Evolutionary conservation across 1,284 basidiomycete genomes (phyloP).

Genomic region (Irpex rosettiformis): DNA sequence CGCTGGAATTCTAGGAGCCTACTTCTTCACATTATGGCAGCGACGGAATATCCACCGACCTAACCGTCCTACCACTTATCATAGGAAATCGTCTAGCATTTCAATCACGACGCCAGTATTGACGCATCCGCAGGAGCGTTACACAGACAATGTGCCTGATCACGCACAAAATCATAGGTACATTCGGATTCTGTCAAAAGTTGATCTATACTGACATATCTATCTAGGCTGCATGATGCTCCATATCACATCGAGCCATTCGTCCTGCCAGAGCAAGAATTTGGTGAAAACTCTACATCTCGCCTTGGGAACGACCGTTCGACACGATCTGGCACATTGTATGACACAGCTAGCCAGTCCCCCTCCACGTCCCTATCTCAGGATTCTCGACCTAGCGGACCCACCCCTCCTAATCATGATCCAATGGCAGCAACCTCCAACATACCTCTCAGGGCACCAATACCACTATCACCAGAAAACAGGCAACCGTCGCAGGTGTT

Average conservation of each 20-base stretch:
- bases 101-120: conserved; percentile 14
- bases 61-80: conserved; percentile 2
- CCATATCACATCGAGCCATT: conserved; percentile 47
- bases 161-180: not conserved
- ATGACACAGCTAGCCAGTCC: not conserved
- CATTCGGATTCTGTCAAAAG: not conserved
- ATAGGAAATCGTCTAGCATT: conserved; percentile 10
- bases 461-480: conserved; percentile 4
- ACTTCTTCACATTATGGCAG: conserved; percentile 32
- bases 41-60: not conserved
- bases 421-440: not conserved
- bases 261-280: conserved; percentile 31
- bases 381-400: conserved; percentile 1
- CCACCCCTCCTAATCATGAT: not conserved
- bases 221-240: conserved; percentile 12
- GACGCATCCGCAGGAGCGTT: conserved; percentile 7
- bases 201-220: not conserved
- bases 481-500: conserved; percentile 40
- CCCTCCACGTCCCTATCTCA: conserved; percentile 1
- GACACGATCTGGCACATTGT: not conserved
- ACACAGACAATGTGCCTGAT: conserved; percentile 3
- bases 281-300: conserved; percentile 5
- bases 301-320: not conserved
- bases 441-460: not conserved
- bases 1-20: conserved; percentile 30